Percentiles rank a stretch among this genome's conserved stretches.
Conservation (phyloP, 495 filamentous ascomycete species). For the Ascobolus immersus region DNA sequence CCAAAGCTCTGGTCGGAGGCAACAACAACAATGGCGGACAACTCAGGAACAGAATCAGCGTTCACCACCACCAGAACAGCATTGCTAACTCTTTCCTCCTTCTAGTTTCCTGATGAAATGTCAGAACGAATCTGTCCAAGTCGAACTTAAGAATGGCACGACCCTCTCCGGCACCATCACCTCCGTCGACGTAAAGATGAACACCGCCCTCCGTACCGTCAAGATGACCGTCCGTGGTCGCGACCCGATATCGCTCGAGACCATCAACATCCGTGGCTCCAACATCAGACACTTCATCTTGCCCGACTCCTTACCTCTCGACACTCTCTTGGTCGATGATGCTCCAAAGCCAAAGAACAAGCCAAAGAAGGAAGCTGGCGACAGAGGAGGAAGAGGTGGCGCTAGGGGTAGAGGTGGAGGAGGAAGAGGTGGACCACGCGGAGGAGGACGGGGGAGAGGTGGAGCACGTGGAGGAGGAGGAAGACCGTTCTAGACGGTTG, state of each 20-base stretch:
- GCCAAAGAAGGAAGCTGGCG: constrained; percentile 68
- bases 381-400: constrained; percentile 36
- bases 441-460: constrained; percentile 32
- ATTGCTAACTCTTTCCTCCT: constrained; percentile 10
- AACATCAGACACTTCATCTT: constrained; percentile 87
- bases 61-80: constrained; percentile 10
- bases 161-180: constrained; percentile 89
- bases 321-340: constrained; percentile 86
- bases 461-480: constrained; percentile 8
- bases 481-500: no score
- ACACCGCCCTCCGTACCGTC: constrained; percentile 73
- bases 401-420: constrained; percentile 33
- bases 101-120: constrained; percentile 94
- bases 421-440: constrained; percentile 31
- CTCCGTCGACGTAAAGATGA: constrained; percentile 89
- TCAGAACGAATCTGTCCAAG: constrained; percentile 84
- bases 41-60: constrained; percentile 1
- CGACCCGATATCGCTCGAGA: constrained; percentile 64
- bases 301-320: constrained; percentile 77
- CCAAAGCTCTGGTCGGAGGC: constrained; percentile 7
- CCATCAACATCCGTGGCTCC: constrained; percentile 86
- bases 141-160: constrained; percentile 95
- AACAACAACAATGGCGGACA: constrained; percentile 5
- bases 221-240: constrained; percentile 80
- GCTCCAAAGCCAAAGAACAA: constrained; percentile 98